Evolutionary conservation across 192 early-diverging fungal species (phyloP).

Genomic region (Oehlia diaphana): DNA sequence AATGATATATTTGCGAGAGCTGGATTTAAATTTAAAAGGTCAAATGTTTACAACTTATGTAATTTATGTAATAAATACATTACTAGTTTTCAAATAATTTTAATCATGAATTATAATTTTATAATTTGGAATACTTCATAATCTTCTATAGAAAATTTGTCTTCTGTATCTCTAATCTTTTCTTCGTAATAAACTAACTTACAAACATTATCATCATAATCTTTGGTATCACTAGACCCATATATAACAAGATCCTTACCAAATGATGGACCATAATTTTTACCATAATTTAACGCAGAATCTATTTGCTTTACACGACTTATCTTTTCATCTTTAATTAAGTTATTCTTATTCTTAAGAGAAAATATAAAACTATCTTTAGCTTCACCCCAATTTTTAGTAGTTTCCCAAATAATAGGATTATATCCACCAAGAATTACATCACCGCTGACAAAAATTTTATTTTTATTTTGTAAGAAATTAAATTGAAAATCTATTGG

Average conservation of each 20-base stretch:
- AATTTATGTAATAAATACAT: too few relatives aligned
- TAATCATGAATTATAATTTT: too few relatives aligned
- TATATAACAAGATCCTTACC: background rate
- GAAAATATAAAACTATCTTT: background rate
- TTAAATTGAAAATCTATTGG: too few relatives aligned
- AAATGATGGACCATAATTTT: background rate
- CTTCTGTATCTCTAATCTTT: background rate
- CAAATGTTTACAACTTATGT: too few relatives aligned
- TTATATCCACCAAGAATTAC: background rate
- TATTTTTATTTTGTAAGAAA: too few relatives aligned
- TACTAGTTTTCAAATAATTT: too few relatives aligned
- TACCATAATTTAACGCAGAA: background rate
- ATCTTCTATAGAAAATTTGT: background rate
- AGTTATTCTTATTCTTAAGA: background rate
- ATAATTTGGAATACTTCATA: background rate
- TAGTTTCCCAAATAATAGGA: background rate
- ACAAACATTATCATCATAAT: background rate
- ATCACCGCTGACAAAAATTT: too few relatives aligned
- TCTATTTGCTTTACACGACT: background rate
- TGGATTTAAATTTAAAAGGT: too few relatives aligned
- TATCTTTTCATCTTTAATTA: background rate
- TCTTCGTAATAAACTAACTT: background rate
- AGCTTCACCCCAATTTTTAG: background rate
- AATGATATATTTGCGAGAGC: too few relatives aligned
- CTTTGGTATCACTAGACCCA: background rate